Evolutionary conservation across 2,329 filamentous ascomycete species (phyloP).

Genomic region (Peltaster fructicola): DNA sequence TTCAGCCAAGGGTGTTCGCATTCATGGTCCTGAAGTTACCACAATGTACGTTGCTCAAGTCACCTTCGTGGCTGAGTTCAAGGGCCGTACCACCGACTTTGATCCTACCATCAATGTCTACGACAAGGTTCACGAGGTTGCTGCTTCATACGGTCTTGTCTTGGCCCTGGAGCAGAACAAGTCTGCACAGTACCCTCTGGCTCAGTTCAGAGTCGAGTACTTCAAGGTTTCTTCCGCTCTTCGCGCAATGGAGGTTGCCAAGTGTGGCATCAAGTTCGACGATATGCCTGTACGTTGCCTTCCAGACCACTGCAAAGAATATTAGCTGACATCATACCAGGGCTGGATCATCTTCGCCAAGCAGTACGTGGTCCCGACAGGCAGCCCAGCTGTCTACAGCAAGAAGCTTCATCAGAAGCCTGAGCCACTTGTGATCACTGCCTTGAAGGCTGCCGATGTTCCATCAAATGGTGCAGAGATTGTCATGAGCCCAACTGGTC

Average conservation of each 20-base stretch:
- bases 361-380: neutral
- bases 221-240: slow-evolving; percentile 7
- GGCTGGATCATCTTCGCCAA: slow-evolving; percentile 4
- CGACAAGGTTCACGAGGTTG: slow-evolving; percentile 6
- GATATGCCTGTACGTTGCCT: slow-evolving; percentile 7
- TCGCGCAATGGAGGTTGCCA: slow-evolving; percentile 1
- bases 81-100: slow-evolving; percentile 6
- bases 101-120: slow-evolving; percentile 4
- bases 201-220: slow-evolving; percentile 15
- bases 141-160: slow-evolving; percentile 10
- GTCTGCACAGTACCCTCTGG: slow-evolving; percentile 3
- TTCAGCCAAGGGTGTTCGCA: slow-evolving; percentile 1
- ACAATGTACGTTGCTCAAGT: slow-evolving; percentile 15
- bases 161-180: slow-evolving; percentile 8
- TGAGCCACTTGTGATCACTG: neutral
- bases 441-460: slow-evolving; percentile 1
- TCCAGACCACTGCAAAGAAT: neutral
- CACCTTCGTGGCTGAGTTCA: slow-evolving; percentile 7
- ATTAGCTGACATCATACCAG: slow-evolving; percentile 6
- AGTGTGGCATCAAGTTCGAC: slow-evolving; percentile 2
- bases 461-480: neutral
- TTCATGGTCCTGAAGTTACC: slow-evolving; percentile 1
- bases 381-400: neutral
- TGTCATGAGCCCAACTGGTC: slow-evolving; percentile 11
- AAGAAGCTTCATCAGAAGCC: neutral